Base-by-base conservation (phyloP, 306 rosid species). In the Rubus idaeus region DNA sequence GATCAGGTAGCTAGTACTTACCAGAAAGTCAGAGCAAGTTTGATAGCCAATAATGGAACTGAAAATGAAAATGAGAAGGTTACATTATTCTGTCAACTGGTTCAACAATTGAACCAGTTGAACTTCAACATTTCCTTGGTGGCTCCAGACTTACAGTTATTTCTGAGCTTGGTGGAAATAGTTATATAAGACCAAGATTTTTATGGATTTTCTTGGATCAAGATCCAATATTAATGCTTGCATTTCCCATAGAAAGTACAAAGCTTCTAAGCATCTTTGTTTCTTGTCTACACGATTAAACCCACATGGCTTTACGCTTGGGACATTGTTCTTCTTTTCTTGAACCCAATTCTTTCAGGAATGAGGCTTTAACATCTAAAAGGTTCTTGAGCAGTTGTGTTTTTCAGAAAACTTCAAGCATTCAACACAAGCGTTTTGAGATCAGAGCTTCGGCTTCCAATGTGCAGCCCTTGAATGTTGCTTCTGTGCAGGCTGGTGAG, bases 221-320 rank as follows among this genome's bases (percentile, higher is more conserved):
- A 42, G 71, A 67, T 42, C 71, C 71, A n/a, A 67, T 37, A 42
- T 42, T n/a, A 8, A 67, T 67, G 45, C 52, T 42, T 42, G 45
- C 30, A 67, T 41, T 67, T 67, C 71, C 51, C 46, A 64, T 23
- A 64, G 69, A 39, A 35, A 64, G 47, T 14, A 64, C 47, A 64
- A 17, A 40, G 26, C 23, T 64, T 39, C 23, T 35, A 16, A 40
- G 69, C 23, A 66, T 51, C 35, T 42, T 66, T 66, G 71, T 66
- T 41, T 42, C n/a, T n/a, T n/a, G 35, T n/a, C 71, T 10, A 40
- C 50, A 65, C 49, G 6, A 11, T 62, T 16, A 35, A 62, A 10
- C 68, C 69, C 3, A 58, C 47, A 78, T 78, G 81, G 81, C 71
- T 40, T 11, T 78, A 78, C 52, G 65, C n/a, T 71, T 78, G 8